A percentile compares a stretch with the other conserved stretches of the same genome.
These are phyloP conservation scores for Plantago elongata DNA, from an alignment of 257 asterid genomes.

Conservation along the genomic window DNA sequence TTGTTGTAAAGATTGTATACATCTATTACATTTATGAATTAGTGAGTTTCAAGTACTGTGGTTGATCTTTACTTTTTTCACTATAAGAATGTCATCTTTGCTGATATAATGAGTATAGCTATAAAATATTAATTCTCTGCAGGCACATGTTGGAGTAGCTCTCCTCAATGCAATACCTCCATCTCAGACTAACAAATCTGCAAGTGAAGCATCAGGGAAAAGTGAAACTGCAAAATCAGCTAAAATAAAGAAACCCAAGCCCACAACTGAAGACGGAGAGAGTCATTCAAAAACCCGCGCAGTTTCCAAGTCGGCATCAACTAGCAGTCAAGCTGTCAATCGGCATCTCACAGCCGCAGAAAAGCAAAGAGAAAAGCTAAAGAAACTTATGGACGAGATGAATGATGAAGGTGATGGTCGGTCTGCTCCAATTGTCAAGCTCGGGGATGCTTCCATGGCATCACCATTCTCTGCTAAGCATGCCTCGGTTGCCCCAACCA, in stretches of 20 bases:
- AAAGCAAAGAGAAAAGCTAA: constrained; percentile 74
- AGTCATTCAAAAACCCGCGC: constrained; percentile 41
- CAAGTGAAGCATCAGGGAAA: constrained; percentile 53
- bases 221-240: constrained; percentile 50
- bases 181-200: constrained; percentile 43
- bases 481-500: constrained; percentile 91
- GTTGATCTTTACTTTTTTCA: too few relatives aligned
- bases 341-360: constrained; percentile 84
- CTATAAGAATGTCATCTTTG: not conserved
- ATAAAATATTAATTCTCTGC: constrained; percentile 19
- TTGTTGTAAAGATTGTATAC: too few relatives aligned
- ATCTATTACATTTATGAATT: too few relatives aligned
- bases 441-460: constrained; percentile 98
- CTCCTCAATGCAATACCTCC: constrained; percentile 86
- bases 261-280: constrained; percentile 43
- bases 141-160: constrained; percentile 98
- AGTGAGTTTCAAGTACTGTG: too few relatives aligned
- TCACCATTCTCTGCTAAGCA: constrained; percentile 97
- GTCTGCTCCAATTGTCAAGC: constrained; percentile 85
- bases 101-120: constrained; percentile 11
- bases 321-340: constrained; percentile 51
- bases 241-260: constrained; percentile 53
- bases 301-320: constrained; percentile 41
- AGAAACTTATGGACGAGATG: constrained; percentile 87
- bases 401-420: constrained; percentile 91